A percentile compares a stretch with the other conserved stretches of the same genome.
These are phyloP conservation scores for Condylostoma magnum DNA, from an alignment of 169 alveolate species.

Conservation along the genomic window DNA sequence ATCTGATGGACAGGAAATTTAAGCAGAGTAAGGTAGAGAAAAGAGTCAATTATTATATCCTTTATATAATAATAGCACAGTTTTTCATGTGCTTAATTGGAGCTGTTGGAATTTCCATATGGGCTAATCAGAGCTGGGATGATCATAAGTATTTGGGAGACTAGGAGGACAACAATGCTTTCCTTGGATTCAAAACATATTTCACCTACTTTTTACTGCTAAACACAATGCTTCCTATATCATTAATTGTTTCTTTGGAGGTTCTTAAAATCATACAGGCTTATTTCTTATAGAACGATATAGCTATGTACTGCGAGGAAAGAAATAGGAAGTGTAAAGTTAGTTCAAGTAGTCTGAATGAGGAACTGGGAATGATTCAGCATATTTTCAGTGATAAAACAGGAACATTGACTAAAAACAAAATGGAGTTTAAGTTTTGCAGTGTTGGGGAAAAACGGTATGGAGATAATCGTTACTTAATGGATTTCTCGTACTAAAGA, in stretches of 20 bases:
- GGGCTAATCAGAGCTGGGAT: neutral
- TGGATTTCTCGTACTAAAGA: conserved; percentile 14
- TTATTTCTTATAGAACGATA: conserved; percentile 66
- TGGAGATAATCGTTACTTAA: conserved; percentile 51
- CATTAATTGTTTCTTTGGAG: conserved; percentile 80
- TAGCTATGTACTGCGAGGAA: conserved; percentile 50
- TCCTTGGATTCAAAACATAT: conserved; percentile 59
- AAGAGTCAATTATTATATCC: conserved; percentile 45
- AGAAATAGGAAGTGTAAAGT: conserved; percentile 61
- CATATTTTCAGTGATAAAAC: conserved; percentile 87
- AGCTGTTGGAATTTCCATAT: neutral
- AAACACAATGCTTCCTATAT: conserved; percentile 83
- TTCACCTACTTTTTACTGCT: conserved; percentile 57
- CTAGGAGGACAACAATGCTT: conserved; percentile 18
- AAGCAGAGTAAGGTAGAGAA: conserved; percentile 57
- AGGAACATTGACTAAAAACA: conserved; percentile 87
- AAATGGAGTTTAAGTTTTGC: conserved; percentile 82
- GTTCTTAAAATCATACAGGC: conserved; percentile 79
- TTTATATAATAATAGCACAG: conserved; percentile 34
- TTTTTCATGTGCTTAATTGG: conserved; percentile 12
- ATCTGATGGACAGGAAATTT: conserved; percentile 49
- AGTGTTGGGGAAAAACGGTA: conserved; percentile 68
- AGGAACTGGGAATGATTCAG: conserved; percentile 83
- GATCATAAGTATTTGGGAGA: conserved; percentile 1
- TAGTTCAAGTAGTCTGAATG: conserved; percentile 67